Evolutionary conservation across 257 asterid genomes (phyloP), one percentile per base, ranked within the genome.

Genomic region (Fraxinus anomala): DNA sequence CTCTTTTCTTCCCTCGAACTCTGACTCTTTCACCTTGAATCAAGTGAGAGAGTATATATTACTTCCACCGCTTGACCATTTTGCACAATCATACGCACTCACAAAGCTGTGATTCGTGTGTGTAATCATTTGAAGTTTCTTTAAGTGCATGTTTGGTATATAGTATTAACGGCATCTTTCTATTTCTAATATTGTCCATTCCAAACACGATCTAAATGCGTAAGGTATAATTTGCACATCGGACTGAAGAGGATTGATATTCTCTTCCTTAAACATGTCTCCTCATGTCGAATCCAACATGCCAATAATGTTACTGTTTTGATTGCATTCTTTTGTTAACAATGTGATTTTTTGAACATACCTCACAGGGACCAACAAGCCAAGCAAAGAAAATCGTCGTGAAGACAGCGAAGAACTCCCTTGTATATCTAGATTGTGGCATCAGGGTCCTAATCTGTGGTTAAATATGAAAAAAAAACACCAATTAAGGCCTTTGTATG

Each of bases 281-380:
- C 10, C 21, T 21, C 30, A 8, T 59, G 31, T 21, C 12, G 13
- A 21, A 59, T 59, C 30, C 13, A 59, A 59, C 31, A 1, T n/a
- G 67, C 6, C 26, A 59, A 21, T n/a, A 9, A 21, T 59, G 16
- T 59, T 23, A 2, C 13, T 21, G 4, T 21, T 49, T 75, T 40
- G 37, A 36, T 30, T 30, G 34, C 34, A 24, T 17, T 19, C 30
- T 26, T 34, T 70, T 56, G 39, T 23, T 17, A 30, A 51, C 14
- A 10, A 69, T 16, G 4, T 3, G 34, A 26, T 24, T 26, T 63
- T 61, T 63, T 26, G 13, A 11, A 63, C 56, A n/a, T 82, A 94
- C 99, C 97, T 91, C 88, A 68, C 96, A 92, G 13, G 96, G 92
- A 68, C 99, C 99, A 8, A 94, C 86, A 26, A 94, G 89, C 97